Base-by-base conservation (phyloP, 108 stramenopile species). In the Cylindrotheca fusiformis region DNA sequence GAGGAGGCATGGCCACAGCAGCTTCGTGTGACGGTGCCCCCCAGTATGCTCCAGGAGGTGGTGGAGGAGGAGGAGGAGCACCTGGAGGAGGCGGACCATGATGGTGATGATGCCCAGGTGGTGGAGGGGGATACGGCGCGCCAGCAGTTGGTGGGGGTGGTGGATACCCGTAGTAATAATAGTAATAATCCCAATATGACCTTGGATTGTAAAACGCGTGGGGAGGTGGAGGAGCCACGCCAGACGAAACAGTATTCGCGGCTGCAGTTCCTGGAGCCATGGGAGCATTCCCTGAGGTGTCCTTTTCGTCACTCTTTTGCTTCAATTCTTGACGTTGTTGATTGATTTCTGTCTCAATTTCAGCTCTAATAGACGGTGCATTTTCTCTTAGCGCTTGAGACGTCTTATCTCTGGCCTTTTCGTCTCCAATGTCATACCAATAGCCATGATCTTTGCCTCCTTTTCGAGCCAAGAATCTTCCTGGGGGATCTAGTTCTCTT, bases 321-420 rank as follows among this genome's bases (percentile, higher is more conserved):
- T 69, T 63, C 52, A 75, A 60, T 26, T 83, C 82, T 17, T 55
- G 71, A 17, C 69, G 68, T 31, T 83, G 82, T 27, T 75, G 56
- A 51, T 75, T 78, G 51, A 83, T 83, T 48, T 83, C 82, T 12
- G 77, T 78, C 27, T 78, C 82, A 36, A 83, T 83, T 52, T 78
- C 77, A 6, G 77, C 86, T 27, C 91, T 75, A 30, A 92, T 84
- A 32, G 84, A 72, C 12, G 90, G 90, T 29, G 87, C 87, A 30
- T 86, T 86, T 44, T 94, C 93, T 28, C 92, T 64, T n/a, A 94
- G 67, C 4, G 88, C 88, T 63, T 94, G 92, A 22, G 71, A 74
- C 8, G 89, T 88, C 72, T 94, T 94, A 55, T 94, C 88, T 18
- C 93, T 32, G n/a, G 88, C 93, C 67, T 87, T 87, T 61, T 88